Evolutionary conservation across 164 flowering plant genomes (phyloP), one percentile per base, ranked within the genome.

Genomic region (Paratinospora sagittata): DNA sequence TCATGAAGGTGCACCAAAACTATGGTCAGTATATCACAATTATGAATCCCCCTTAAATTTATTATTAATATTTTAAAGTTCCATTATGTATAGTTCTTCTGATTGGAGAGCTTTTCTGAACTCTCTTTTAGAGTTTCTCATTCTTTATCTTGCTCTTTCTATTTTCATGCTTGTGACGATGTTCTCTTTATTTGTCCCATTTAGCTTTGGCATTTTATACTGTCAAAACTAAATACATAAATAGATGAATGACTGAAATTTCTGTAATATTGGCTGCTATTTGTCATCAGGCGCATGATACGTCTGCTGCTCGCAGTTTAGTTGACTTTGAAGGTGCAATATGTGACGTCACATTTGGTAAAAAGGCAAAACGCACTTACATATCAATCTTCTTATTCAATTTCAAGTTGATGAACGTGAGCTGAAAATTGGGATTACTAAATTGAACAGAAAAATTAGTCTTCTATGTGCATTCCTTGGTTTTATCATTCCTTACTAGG

Each of bases 1-100:
- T 80, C 79, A 82, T 89, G 12, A 82, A 6, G 79, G 89, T 88
- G 72, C 82, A 69, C 60, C 97, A 89, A 66, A 93, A 81, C 64
- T 79, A 79, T 66, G 84, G 85, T 75, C 68, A 72, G 78, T 77
- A 66, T 36, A 61, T 60, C 76, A 19, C 1, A 13, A 52, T 52
- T 21, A 16, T 16, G 58, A 52, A 52, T 52, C 58, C n/a, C n/a
- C 16, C 58, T 52, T 52, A 52, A 39, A 52, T 52, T 52, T 19
- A 3, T 17, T 52, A 0, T n/a, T n/a, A n/a, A n/a, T n/a, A 52
- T 52, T 39, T 39, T 39, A 11, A 39, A 39, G 10, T 39, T 39
- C 43, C 43, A 36, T 3, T n/a, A n/a, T n/a, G n/a, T n/a, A n/a
- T 14, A 21, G 21, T 6, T 11, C 58, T 6, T 52, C 19, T 0